phyloP scores from a whole-genome alignment of 2,329 filamentous ascomycete species.

The Venturia nashicola region DNA sequence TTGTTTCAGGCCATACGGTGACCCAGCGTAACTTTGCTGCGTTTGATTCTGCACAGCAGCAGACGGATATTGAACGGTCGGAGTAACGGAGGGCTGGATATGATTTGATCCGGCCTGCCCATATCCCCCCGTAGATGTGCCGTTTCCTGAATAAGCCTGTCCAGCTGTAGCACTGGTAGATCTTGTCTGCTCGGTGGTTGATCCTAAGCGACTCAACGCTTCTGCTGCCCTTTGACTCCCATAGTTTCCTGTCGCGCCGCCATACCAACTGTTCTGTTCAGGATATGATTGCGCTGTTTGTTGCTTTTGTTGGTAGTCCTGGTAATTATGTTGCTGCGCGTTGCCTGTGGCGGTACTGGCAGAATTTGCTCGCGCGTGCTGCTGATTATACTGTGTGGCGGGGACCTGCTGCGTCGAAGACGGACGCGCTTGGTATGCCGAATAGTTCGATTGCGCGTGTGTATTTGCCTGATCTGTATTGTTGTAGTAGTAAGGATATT shows the following conservation, averaged over 20 bases:
- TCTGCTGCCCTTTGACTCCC: constrained; percentile 5
- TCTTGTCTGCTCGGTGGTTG: background rate
- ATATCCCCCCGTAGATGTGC: background rate
- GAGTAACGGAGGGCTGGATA: background rate
- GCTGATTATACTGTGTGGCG: background rate
- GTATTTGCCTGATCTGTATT: background rate
- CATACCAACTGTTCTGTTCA: constrained; percentile 1
- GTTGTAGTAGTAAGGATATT: constrained; percentile 6
- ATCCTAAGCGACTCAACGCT: constrained; percentile 2
- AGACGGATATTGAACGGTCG: background rate
- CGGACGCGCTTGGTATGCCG: background rate
- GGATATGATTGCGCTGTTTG: background rate
- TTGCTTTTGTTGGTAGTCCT: background rate
- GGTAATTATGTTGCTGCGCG: constrained; percentile 2
- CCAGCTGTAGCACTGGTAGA: background rate
- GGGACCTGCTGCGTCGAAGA: background rate
- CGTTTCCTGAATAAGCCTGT: background rate
- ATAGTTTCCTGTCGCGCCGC: background rate
- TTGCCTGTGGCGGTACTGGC: background rate
- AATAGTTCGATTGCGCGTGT: constrained; percentile 3
- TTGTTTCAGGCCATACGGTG: background rate
- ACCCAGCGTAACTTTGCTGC: background rate
- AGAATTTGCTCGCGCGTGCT: background rate
- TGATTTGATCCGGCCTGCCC: background rate
- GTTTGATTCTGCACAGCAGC: constrained; percentile 2